phyloP scores from a whole-genome alignment of 352 stramenopile species.

The Phytophthora pseudosyringae region DNA sequence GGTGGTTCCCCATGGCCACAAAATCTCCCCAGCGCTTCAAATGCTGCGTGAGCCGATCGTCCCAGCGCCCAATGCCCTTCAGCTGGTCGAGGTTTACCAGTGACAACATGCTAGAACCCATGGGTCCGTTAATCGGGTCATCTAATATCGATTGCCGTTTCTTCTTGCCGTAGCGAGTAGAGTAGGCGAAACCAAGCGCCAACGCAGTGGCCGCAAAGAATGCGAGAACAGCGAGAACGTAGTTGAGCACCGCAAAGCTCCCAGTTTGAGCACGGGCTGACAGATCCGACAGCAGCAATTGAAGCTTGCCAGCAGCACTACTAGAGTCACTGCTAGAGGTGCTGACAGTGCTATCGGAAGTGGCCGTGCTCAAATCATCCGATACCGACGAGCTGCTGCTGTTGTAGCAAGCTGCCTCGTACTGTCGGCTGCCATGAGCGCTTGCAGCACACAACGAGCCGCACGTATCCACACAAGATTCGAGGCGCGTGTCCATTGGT shows the following conservation, averaged over 20 bases:
- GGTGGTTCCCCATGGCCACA: slow-evolving; percentile 52
- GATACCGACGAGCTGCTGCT: slow-evolving; percentile 12
- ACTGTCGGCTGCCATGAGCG: slow-evolving; percentile 41
- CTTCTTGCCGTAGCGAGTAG: slow-evolving; percentile 42
- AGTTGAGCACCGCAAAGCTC: slow-evolving; percentile 63
- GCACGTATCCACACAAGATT: slow-evolving; percentile 64
- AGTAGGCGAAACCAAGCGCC: slow-evolving; percentile 56
- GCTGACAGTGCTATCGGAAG: slow-evolving; percentile 8
- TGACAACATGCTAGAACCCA: slow-evolving; percentile 23
- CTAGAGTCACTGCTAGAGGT: slow-evolving; percentile 4
- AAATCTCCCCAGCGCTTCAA: slow-evolving; percentile 60
- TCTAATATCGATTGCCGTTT: slow-evolving; percentile 33
- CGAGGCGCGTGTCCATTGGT: slow-evolving; percentile 55
- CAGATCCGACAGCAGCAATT: slow-evolving; percentile 47
- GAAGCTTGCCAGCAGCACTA: slow-evolving; percentile 39
- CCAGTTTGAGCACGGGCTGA: slow-evolving; percentile 40
- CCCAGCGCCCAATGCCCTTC: slow-evolving; percentile 39
- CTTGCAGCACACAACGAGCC: slow-evolving; percentile 62
- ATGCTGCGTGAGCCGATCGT: slow-evolving; percentile 41
- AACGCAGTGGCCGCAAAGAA: slow-evolving; percentile 45
- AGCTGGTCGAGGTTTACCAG: slow-evolving; percentile 34
- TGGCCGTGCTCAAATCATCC: slow-evolving; percentile 17
- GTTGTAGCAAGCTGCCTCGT: slow-evolving; percentile 50
- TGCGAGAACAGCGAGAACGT: slow-evolving; percentile 58
- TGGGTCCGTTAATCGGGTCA: slow-evolving; percentile 16